Base-by-base conservation (phyloP, 768 basidiomycete species). In the Lactifluus piperatus region DNA sequence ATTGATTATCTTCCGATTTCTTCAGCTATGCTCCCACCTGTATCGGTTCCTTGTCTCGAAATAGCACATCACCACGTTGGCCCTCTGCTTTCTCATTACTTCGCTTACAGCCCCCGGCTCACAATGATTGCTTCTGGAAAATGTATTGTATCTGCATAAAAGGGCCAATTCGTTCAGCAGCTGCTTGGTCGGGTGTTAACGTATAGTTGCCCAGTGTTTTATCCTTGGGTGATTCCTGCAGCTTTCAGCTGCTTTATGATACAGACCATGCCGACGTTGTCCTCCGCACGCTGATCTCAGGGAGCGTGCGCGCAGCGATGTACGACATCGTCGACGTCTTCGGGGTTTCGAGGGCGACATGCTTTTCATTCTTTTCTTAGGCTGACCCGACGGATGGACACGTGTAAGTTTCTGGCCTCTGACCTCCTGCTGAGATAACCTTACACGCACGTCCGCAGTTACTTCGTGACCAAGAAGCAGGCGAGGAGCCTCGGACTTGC, bases 381-480 rank as follows among this genome's bases (percentile, higher is more conserved):
- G 16, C 78, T 1, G 85, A 86, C 65, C 84, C 85, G 4, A 86
- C 85, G 7, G 74, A 84, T 62, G 85, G 85, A 29, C 75, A 84
- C 53, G 85, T 88, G 85, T 85, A 69, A 65, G 80, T 46, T 37
- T 26, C 3, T 11, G 22, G 22, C 11, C 11, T 13, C 22, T 22
- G 43, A 24, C 22, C 43, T 16, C 22, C 9, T 22, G 20, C 22
- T 24, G 6, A n/a, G 22, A 44, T n/a, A 44, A 44, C 11, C 22
- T 3, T 11, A 22, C 22, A 22, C 22, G 2, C 22, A 20, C 24
- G 43, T 44, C 43, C 18, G 9, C 49, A 78, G 75, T 37, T 74
- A 75, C 58, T 81, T 80, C 57, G 76, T 81, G 56, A 62, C 67
- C 60, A 69, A 77, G 55, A 68, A 69, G 2, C 82, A 81, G 0